These are phyloP conservation scores for Rubus parviflorus DNA, from an alignment of 306 rosid genomes.

Conservation along the genomic window DNA sequence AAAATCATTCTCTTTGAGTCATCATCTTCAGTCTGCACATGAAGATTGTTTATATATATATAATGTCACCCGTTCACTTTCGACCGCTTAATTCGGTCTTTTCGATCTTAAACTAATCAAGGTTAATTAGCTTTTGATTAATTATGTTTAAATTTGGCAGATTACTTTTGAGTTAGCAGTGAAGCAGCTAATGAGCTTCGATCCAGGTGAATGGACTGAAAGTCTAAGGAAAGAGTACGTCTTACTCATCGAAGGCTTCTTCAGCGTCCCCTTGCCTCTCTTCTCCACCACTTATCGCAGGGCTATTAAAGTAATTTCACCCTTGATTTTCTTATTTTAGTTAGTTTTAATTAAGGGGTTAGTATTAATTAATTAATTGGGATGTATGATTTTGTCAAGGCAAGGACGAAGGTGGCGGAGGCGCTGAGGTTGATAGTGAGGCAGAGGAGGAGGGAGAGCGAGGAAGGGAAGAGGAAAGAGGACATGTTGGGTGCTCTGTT, in stretches of 20 bases:
- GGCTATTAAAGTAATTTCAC: constrained; percentile 59
- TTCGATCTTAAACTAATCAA: not conserved
- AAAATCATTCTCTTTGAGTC: constrained; percentile 44
- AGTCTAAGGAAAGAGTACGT: constrained; percentile 75
- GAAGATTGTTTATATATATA: not conserved
- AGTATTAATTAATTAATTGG: not conserved
- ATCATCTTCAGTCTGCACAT: constrained; percentile 22
- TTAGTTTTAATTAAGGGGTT: not conserved
- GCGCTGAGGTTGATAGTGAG: constrained; percentile 69
- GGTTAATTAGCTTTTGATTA: not conserved
- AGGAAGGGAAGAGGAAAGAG: constrained; percentile 41
- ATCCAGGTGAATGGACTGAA: constrained; percentile 93
- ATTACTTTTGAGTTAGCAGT: constrained; percentile 93
- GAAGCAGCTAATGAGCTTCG: constrained; percentile 97
- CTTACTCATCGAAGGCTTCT: constrained; percentile 88
- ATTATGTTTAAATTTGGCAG: constrained; percentile 32
- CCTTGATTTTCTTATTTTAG: not conserved
- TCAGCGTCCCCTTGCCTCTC: constrained; percentile 74
- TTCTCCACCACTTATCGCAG: constrained; percentile 83
- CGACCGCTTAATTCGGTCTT: too few species aligned
- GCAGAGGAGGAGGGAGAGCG: constrained; percentile 57
- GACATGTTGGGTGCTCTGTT: constrained; percentile 83
- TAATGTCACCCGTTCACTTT: not conserved
- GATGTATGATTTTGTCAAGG: constrained; percentile 41
- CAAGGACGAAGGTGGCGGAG: constrained; percentile 88